phyloP scores from a whole-genome alignment of 108 stramenopile genomes.

The Skeletonema tropicum region DNA sequence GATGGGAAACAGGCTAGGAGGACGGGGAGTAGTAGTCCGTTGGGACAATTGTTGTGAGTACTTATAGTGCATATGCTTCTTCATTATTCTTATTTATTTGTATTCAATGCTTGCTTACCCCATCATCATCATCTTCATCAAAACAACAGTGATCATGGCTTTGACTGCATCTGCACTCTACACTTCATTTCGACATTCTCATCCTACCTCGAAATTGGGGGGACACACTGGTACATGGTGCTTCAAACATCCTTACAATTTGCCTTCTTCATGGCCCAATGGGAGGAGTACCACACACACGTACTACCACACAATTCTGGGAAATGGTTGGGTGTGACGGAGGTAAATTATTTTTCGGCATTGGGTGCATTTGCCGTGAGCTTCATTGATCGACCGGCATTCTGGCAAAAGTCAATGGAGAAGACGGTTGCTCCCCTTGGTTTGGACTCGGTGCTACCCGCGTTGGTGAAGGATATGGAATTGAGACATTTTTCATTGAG shows the following conservation, averaged over 20 bases:
- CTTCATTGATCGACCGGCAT: constrained; percentile 51
- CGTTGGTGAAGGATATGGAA: constrained; percentile 40
- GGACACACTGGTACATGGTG: constrained; percentile 56
- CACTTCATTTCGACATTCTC: constrained; percentile 58
- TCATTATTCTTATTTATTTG: no score
- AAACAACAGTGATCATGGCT: constrained; percentile 86
- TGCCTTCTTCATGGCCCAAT: constrained; percentile 92
- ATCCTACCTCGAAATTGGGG: constrained; percentile 51
- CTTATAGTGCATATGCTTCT: no score
- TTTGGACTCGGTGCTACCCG: constrained; percentile 15
- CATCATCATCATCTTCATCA: neutral
- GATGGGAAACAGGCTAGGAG: constrained; percentile 98
- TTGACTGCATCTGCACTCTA: constrained; percentile 90
- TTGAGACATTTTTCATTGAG: constrained; percentile 38
- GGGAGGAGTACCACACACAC: constrained; percentile 96
- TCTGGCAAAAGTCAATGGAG: constrained; percentile 44
- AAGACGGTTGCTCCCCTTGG: constrained; percentile 23
- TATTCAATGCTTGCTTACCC: neutral
- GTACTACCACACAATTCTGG: constrained; percentile 76
- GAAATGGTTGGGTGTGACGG: constrained; percentile 78
- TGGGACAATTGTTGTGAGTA: constrained; percentile 93
- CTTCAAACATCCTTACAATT: constrained; percentile 79
- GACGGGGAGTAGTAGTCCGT: constrained; percentile 85
- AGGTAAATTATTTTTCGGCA: constrained; percentile 69
- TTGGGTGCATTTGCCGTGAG: constrained; percentile 34